Conservation (phyloP, 1,284 basidiomycete species). For the Rhizoctonia solani region DNA sequence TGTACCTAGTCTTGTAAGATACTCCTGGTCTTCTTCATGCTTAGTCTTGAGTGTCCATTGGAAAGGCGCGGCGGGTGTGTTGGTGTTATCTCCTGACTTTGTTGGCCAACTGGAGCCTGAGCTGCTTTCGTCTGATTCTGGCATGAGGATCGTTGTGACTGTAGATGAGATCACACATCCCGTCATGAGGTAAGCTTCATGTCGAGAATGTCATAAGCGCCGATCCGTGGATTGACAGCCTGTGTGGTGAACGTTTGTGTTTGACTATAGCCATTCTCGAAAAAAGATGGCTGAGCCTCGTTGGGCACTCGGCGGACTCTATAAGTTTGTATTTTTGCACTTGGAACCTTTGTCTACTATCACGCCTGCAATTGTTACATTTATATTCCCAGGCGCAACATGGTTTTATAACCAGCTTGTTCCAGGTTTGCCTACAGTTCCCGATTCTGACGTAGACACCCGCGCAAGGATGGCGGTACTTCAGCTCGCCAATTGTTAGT, state of each 20-base stretch:
- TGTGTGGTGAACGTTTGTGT: neutral
- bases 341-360: constrained; percentile 73
- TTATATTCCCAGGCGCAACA: constrained; percentile 62
- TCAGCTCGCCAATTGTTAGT: constrained; percentile 70
- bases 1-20: constrained; percentile 23
- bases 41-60: constrained; percentile 30
- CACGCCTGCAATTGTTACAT: constrained; percentile 60
- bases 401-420: constrained; percentile 76
- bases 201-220: constrained; percentile 16
- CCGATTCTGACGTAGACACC: constrained; percentile 48
- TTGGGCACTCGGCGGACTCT: constrained; percentile 67
- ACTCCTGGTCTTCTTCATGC: constrained; percentile 27
- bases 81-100: neutral
- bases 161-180: neutral
- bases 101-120: constrained; percentile 8
- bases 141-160: constrained; percentile 28
- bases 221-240: constrained; percentile 1
- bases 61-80: constrained; percentile 2
- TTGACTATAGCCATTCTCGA: constrained; percentile 41
- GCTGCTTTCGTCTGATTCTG: constrained; percentile 13
- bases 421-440: constrained; percentile 50
- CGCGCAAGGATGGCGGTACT: constrained; percentile 68
- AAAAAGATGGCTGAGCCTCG: constrained; percentile 46
- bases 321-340: constrained; percentile 67
- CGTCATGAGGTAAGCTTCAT: constrained; percentile 10